These are phyloP conservation scores for Leccinum rimulosum DNA, from an alignment of 768 basidiomycete species.

Conservation along the genomic window DNA sequence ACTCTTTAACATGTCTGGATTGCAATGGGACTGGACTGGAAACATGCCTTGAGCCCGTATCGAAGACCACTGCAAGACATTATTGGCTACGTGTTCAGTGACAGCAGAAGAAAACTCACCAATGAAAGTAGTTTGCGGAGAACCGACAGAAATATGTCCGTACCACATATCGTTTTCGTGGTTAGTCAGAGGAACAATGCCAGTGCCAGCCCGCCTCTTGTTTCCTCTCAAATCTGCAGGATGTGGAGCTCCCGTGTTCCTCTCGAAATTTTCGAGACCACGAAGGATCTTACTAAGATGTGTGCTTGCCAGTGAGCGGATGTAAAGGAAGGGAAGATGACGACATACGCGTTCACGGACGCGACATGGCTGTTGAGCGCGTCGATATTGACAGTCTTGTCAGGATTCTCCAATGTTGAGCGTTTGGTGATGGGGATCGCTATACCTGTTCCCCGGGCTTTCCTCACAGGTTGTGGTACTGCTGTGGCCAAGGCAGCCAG, in stretches of 20 bases:
- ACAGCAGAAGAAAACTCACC: background rate
- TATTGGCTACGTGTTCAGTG: background rate
- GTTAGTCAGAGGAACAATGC: background rate
- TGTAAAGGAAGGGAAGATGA: background rate
- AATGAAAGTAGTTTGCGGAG: background rate
- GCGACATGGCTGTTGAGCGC: slow-evolving; percentile 5
- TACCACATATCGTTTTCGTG: slow-evolving; percentile 5
- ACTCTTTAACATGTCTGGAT: too few relatives aligned
- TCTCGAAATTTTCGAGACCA: background rate
- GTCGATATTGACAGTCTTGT: slow-evolving; percentile 3
- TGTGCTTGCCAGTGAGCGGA: background rate
- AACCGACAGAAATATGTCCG: slow-evolving; percentile 10
- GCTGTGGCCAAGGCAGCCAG: slow-evolving; percentile 9
- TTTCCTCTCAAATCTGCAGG: background rate
- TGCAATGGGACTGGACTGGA: background rate
- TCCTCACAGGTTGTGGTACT: background rate
- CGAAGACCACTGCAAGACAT: background rate
- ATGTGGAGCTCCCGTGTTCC: slow-evolving; percentile 1
- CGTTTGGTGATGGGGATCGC: slow-evolving; percentile 15
- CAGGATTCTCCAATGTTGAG: slow-evolving; percentile 1
- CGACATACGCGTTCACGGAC: slow-evolving; percentile 8
- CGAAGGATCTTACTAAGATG: slow-evolving; percentile 1
- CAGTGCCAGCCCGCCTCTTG: background rate
- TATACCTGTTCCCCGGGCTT: background rate
- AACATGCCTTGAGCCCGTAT: slow-evolving; percentile 10